Evolutionary conservation across 805 yeast species (phyloP).

Genomic region (Kodamaea restingae): DNA sequence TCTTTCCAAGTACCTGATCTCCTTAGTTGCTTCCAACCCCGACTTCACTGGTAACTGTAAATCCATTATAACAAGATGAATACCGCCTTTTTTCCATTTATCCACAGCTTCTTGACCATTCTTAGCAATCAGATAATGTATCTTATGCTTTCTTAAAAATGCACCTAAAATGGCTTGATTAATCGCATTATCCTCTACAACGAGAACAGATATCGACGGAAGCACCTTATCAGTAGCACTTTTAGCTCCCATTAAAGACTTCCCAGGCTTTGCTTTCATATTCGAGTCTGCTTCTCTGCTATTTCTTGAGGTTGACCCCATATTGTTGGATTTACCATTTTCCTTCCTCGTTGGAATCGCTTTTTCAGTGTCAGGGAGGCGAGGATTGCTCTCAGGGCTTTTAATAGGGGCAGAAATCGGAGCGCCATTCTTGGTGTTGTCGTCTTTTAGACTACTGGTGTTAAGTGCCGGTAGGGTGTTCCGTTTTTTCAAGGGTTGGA

Average conservation of each 20-base stretch:
- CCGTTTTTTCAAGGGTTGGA: background rate
- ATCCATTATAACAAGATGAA: conserved; percentile 94
- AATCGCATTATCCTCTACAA: conserved; percentile 94
- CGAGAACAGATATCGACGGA: conserved; percentile 84
- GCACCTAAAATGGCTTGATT: conserved; percentile 90
- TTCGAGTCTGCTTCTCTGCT: background rate
- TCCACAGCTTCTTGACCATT: conserved; percentile 95
- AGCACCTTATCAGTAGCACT: conserved; percentile 59
- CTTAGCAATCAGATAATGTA: conserved; percentile 80
- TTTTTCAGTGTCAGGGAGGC: background rate
- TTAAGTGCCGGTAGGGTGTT: conserved; percentile 2
- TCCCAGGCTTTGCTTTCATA: background rate
- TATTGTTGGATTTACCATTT: background rate
- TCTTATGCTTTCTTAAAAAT: conserved; percentile 78
- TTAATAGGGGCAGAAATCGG: background rate
- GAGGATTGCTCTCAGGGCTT: background rate
- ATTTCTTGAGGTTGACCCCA: background rate
- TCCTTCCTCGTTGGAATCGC: background rate
- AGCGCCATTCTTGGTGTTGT: background rate
- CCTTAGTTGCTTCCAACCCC: conserved; percentile 92
- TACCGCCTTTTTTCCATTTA: conserved; percentile 92
- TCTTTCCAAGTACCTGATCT: conserved; percentile 79
- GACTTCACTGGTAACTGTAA: conserved; percentile 94
- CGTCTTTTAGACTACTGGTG: background rate
- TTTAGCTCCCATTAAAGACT: conserved; percentile 15